phyloP scores from a whole-genome alignment of 1,284 basidiomycete species.

The Wallemia hederae region DNA sequence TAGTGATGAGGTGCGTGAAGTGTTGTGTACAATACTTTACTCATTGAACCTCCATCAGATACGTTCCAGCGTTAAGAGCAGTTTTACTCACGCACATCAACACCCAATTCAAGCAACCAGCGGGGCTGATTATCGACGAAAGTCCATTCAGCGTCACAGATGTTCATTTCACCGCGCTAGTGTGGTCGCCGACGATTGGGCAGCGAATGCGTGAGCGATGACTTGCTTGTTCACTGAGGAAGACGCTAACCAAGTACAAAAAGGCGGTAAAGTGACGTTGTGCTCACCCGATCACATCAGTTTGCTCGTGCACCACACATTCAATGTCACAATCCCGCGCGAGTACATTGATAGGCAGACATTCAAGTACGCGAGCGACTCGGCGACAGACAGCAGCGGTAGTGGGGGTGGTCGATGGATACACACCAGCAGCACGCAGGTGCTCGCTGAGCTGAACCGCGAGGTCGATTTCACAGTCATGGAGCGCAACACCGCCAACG shows the following conservation, averaged over 20 bases:
- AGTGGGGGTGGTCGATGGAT: background rate
- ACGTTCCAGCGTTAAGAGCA: background rate
- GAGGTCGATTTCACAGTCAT: background rate
- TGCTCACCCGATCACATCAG: background rate
- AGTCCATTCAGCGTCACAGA: background rate
- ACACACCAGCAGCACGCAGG: background rate
- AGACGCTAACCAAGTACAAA: background rate
- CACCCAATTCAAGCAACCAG: background rate
- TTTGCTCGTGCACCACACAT: background rate
- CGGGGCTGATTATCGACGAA: background rate
- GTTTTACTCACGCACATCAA: background rate
- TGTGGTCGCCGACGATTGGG: background rate
- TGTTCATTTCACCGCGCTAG: background rate
- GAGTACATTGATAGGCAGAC: background rate
- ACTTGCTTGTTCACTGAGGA: background rate
- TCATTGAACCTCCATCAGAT: background rate
- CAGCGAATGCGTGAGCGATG: background rate
- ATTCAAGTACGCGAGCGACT: background rate
- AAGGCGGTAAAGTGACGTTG: background rate
- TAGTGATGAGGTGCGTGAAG: background rate
- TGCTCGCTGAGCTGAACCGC: background rate
- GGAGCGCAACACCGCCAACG: background rate
- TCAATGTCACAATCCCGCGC: background rate
- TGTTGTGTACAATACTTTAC: background rate
- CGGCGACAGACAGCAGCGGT: background rate